Base-by-base conservation (phyloP, 2,329 filamentous ascomycete genomes). In the Alternaria gaisen region DNA sequence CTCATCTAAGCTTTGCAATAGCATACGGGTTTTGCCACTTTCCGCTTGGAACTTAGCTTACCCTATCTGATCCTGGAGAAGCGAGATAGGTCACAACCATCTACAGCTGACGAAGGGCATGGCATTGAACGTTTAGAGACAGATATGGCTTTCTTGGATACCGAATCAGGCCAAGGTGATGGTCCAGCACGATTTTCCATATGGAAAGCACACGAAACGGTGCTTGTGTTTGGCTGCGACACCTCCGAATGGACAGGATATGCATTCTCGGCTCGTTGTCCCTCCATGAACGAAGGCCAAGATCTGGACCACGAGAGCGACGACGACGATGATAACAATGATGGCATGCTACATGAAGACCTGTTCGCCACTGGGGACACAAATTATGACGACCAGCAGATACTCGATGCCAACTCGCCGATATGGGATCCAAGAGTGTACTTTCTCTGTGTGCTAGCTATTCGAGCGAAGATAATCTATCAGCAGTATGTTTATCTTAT, bases 351-450 rank as follows among this genome's bases (percentile, higher is more conserved):
- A 16, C 5, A 36, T 16, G 34, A 47, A 47, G 44, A 47, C 18
- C 1, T 28, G 22, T 47, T 47, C 11, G 22, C 22, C 9, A 47
- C 44, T 6, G 44, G 44, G 10, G 26, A 30, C n/a, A 47, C 16
- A 4, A 30, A 47, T 32, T 47, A 47, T 10, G 26, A 47, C 11
- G 44, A 47, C 8, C 44, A 47, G 14, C 44, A 32, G 2, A 16
- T 47, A 18, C 44, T 47, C 8, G 44, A 47, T 47, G 44, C 44
- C 18, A 47, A 30, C 26, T 8, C 26, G 24, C 44, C 44, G 26
- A 47, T 47, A 47, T 32, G 26, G 44, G 44, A 47, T n/a, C 44
- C 44, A 5, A 47, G 24, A 32, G 44, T 30, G n/a, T 47, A 47
- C n/a, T 47, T 47, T 16, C 22, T 47, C 14, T 30, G 16, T 6